Evolutionary conservation across 768 basidiomycete genomes (phyloP), one percentile per base, ranked within the genome.

Genomic region (Astraeus odoratus): DNA sequence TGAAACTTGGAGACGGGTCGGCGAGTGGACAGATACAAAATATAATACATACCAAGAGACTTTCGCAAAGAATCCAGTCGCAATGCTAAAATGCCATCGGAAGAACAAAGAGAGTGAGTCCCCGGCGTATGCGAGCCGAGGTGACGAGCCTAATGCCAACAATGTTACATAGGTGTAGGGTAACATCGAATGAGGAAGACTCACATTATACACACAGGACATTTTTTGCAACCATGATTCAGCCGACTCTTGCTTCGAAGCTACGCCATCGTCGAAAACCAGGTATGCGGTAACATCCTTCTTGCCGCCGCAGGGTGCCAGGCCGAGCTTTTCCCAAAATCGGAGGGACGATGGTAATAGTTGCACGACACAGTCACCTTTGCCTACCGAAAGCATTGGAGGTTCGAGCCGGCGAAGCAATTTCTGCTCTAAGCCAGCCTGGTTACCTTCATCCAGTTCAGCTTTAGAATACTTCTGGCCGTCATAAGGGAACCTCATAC

Each of bases 291-390:
- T 73, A 4, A 86, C 70, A 52, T 91, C 72, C 64, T 92, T 91
- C 46, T 66, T 68, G 6, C 91, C 90, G 27, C 74, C 74, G 38
- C 75, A 72, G 0, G 90, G 90, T 13, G 72, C 70, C 35, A 93
- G 58, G 0, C 86, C 87, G 10, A 91, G 71, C 59, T 89, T 92
- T 53, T 86, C 83, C 89, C 90, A 92, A 60, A 91, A 92, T 2
- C 81, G 73, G 19, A 92, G 57, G 0, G 87, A 83, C 4, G 86
- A 63, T 2, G 87, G 81, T 12, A 78, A 61, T 15, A 87, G 61
- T 33, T 88, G 79, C n/a, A 92, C 68, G 22, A 88, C 62, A 3
- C 77, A 72, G 29, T 82, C 80, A 2, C 77, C 76, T 55, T 86
- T 87, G 3, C 76, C 81, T 23, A 86, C 71, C 0, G 81, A 69